Percentiles rank a stretch among this genome's conserved stretches.
Evolutionary conservation across 768 basidiomycete genomes (phyloP).

Genomic region (Nidularia pulvinata): DNA sequence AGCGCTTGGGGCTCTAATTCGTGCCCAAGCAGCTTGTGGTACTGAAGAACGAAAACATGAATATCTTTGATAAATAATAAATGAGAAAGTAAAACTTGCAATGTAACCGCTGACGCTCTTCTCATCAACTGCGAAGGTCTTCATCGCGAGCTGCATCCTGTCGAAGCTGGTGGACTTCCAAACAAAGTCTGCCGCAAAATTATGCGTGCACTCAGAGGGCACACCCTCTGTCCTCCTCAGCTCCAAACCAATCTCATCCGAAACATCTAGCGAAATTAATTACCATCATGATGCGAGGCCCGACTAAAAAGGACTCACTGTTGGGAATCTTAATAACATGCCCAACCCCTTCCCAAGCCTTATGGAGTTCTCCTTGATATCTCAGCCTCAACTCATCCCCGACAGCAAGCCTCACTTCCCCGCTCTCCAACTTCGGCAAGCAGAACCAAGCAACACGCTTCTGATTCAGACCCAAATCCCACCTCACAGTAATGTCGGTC

Average conservation of each 20-base stretch:
- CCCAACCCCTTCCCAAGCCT: constrained; percentile 96
- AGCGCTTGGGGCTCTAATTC: constrained; percentile 95
- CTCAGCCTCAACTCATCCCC: constrained; percentile 94
- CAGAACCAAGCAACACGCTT: constrained; percentile 99
- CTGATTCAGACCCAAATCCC: constrained; percentile 98
- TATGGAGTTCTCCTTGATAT: constrained; percentile 88
- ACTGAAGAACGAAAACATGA: constrained; percentile 43
- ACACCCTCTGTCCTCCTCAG: constrained; percentile 89
- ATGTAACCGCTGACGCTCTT: constrained; percentile 99
- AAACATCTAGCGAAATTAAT: constrained; percentile 66
- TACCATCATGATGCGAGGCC: constrained; percentile 6
- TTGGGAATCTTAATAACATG: constrained; percentile 99
- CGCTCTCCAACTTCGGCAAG: constrained; percentile 96
- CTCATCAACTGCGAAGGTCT: constrained; percentile 99
- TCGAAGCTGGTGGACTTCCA: constrained; percentile 99
- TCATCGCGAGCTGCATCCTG: constrained; percentile 99
- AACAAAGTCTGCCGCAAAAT: constrained; percentile 98
- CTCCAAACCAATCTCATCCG: constrained; percentile 97
- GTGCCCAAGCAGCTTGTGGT: constrained; percentile 98
- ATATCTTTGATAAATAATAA: background rate
- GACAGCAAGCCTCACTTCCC: constrained; percentile 95
- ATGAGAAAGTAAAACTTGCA: constrained; percentile 44
- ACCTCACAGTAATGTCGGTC: constrained; percentile 92
- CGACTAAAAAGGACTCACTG: constrained; percentile 53
- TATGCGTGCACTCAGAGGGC: constrained; percentile 91